Base-by-base conservation (phyloP, 768 basidiomycete species). In the Hypsizygus marmoreus region DNA sequence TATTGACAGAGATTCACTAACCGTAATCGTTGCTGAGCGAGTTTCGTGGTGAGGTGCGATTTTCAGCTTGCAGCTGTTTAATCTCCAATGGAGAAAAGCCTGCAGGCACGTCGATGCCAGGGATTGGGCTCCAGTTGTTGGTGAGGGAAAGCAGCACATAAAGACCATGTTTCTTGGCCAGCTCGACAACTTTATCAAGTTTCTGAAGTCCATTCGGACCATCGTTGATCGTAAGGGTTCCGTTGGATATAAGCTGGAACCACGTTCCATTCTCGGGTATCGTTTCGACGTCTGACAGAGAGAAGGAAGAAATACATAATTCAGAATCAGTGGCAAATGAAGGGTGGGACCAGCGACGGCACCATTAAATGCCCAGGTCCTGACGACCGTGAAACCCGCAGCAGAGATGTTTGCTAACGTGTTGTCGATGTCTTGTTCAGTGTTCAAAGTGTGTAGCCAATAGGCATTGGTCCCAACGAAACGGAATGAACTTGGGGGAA, bases 351-450 rank as follows among this genome's bases (percentile, higher is more conserved):
- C 43, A 22, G 24, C 12, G 41, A 41, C 45, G 28, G 38, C 30
- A 77, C 84, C 86, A 63, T 87, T 86, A 62, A 87, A 88, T 13
- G 76, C 86, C 86, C 86, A 88, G 3, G 79, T 69, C 31, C 85
- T 73, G 22, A 87, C 76, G 16, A 82, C 82, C 29, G 68, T 79
- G 52, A 83, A 72, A 6, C 80, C 81, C 10, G 69, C 60, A 2
- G 73, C 70, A 10, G 77, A 74, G 43, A 88, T 84, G 49, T 77
- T 80, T 2, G 70, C 72, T 26, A 88, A 60, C 3, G 83, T 81
- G 37, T 68, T 56, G 58, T 76, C 70, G 34, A 88, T 80, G 55
- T 88, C 86, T 33, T 71, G 48, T 20, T 72, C 74, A 9, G 59
- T 60, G 47, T 84, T 82, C 25, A 88, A 58, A 31, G 69, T 63